phyloP scores from a whole-genome alignment of 331 rosid genomes.

The Pyrus hybrid region DNA sequence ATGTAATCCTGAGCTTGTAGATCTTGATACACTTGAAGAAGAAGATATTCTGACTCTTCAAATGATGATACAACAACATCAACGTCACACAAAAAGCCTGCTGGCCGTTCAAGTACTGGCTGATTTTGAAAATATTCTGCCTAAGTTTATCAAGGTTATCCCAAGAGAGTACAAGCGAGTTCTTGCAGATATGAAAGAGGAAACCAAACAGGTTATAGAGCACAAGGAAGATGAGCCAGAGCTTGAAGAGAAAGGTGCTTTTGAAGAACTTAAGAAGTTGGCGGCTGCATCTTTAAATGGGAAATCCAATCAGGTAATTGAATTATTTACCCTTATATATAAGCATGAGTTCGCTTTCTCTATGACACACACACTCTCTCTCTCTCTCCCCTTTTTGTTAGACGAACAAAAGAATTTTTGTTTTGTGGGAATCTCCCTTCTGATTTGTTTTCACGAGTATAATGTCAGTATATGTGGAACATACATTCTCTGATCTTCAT shows the following conservation, averaged over 20 bases:
- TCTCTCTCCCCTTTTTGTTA: not conserved
- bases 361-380: no score
- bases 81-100: conserved; percentile 72
- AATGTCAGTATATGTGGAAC: not conserved
- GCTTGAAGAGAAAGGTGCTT: conserved; percentile 57
- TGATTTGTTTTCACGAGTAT: not conserved
- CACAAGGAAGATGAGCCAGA: conserved; percentile 34
- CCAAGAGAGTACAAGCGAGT: conserved; percentile 84
- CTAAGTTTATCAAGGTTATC: conserved; percentile 75
- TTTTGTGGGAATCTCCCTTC: not conserved
- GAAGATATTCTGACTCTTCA: conserved; percentile 61
- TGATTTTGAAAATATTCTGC: conserved; percentile 61
- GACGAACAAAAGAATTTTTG: not conserved
- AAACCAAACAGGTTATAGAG: conserved; percentile 32
- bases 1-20: conserved; percentile 88
- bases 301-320: conserved; percentile 48
- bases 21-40: conserved; percentile 76
- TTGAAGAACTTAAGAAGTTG: conserved; percentile 83
- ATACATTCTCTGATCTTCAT: not conserved
- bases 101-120: conserved; percentile 67
- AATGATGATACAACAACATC: conserved; percentile 93
- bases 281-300: conserved; percentile 64
- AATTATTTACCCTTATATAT: not conserved
- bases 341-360: not conserved
- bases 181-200: conserved; percentile 58